Evolutionary conservation across 768 basidiomycete species (phyloP).

Genomic region (Boletales sp.): DNA sequence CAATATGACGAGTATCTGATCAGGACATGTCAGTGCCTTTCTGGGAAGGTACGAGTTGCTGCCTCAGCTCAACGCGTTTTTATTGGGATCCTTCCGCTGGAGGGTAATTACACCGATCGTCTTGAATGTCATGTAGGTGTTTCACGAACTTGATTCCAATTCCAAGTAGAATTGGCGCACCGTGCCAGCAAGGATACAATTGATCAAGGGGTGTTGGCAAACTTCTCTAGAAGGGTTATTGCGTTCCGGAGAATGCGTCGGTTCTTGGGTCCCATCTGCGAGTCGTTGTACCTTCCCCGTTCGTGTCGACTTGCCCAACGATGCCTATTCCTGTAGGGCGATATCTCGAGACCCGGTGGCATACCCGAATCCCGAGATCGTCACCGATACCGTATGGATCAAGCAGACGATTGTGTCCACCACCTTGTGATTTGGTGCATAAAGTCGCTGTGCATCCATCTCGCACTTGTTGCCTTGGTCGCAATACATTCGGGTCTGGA

Average conservation of each 20-base stretch:
- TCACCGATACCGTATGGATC: conserved; percentile 44
- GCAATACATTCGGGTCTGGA: too few relatives aligned
- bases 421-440: too few relatives aligned
- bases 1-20: neutral
- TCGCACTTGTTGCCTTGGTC: conserved; percentile 55
- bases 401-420: neutral
- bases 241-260: conserved; percentile 20
- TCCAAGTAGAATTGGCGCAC: conserved; percentile 45
- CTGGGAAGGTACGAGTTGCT: conserved; percentile 32
- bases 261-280: conserved; percentile 19
- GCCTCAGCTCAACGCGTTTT: conserved; percentile 33
- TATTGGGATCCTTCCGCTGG: conserved; percentile 36
- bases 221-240: conserved; percentile 12
- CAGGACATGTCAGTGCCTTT: conserved; percentile 27
- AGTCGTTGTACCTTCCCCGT: neutral
- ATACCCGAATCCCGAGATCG: conserved; percentile 41
- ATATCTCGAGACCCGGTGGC: conserved; percentile 19
- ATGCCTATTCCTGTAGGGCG: conserved; percentile 9
- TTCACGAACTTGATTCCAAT: neutral
- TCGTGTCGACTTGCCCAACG: neutral
- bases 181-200: conserved; percentile 51
- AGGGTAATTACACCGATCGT: conserved; percentile 25
- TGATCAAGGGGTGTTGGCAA: neutral
- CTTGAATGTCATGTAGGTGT: neutral
- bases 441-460: conserved; percentile 53